A percentile compares a stretch with the other conserved stretches of the same genome.
These are phyloP conservation scores for Tetrahymena thermophila DNA, from an alignment of 73 alveolate species.

Conservation along the genomic window DNA sequence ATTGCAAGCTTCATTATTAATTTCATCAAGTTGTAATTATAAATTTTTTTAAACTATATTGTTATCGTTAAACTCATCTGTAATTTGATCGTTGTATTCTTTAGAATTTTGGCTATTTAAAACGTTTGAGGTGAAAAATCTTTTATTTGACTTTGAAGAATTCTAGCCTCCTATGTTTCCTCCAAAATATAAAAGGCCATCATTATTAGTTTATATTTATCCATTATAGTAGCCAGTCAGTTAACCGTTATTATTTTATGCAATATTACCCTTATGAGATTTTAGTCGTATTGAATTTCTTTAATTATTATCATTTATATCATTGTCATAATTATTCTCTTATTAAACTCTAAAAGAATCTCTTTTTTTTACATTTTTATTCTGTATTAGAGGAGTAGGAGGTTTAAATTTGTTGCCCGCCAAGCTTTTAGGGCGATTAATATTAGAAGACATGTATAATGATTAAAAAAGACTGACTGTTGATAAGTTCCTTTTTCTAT, in stretches of 20 bases:
- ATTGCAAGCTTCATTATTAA: neutral
- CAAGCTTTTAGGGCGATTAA: neutral
- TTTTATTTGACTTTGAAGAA: neutral
- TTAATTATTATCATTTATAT: neutral
- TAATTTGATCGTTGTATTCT: neutral
- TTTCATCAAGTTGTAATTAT: neutral
- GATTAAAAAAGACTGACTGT: neutral
- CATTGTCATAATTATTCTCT: neutral
- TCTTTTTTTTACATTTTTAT: neutral
- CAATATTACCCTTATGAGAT: neutral
- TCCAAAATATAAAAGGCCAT: neutral
- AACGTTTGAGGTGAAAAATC: neutral
- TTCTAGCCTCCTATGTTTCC: neutral
- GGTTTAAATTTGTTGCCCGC: neutral
- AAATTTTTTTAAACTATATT: neutral
- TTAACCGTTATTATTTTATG: neutral
- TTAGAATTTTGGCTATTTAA: neutral
- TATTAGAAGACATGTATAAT: neutral
- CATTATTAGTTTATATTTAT: neutral
- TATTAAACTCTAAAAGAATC: neutral
- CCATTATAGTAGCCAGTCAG: neutral
- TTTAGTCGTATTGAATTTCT: neutral
- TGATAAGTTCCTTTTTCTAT: neutral
- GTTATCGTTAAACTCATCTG: neutral
- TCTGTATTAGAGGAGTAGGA: neutral